Evolutionary conservation across 164 flowering plant genomes (phyloP), one percentile per base, ranked within the genome.

Genomic region (Chloranthus sessilifolius): DNA sequence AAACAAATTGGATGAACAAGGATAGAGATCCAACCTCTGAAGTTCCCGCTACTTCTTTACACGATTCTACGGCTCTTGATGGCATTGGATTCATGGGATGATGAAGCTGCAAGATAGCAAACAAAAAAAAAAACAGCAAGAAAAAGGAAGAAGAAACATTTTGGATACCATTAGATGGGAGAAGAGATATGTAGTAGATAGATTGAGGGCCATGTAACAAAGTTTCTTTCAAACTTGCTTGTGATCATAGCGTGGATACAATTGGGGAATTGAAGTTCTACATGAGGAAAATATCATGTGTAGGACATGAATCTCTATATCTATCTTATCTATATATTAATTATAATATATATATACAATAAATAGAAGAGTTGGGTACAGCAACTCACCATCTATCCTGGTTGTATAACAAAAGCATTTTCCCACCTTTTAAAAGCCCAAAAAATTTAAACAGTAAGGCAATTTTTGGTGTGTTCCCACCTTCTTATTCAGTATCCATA

Each of bases 281-380:
- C 40, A 53, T n/a, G 33, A 43, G 58, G 58, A 42, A 41, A 42
- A 30, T 43, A 15, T 30, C 39, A 53, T 43, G 23, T 22, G 12
- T 21, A 53, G 48, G 25, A 23, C 45, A 52, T 22, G 7, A 31
- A 14, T 41, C 40, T 30, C 19, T 31, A 20, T 37, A 31, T 36
- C 8, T 34, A 15, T 24, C 53, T 50, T 50, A 23, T 23, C 38
- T 49, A 12, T 50, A 50, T 35, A n/a, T 29, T 35, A 50, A 35
- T 16, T 50, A 5, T 29, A n/a, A 47, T 19, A 10, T 28, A 28
- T 19, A 47, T 3, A 47, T 30, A 21, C 48, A 41, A 30, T 40
- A 41, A n/a, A 53, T 36, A 42, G 1, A 29, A 30, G 15, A 50
- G 31, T 22, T 21, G 36, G 21, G 23, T 42, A 33, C 41, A 42